Evolutionary conservation across 1,139 yeast species (phyloP).

Genomic region (Hyphopichia burtonii): DNA sequence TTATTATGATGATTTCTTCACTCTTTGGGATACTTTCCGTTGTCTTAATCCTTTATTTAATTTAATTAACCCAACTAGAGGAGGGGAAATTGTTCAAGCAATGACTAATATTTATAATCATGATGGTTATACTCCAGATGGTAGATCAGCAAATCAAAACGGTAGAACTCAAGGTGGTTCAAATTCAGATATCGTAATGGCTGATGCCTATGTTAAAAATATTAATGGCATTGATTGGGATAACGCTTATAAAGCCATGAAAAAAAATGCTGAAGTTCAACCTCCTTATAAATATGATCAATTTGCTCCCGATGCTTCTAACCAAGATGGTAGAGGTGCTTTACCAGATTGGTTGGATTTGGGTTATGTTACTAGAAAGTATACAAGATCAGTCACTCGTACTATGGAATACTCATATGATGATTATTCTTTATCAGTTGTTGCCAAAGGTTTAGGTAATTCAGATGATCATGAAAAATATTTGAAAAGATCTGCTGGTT

Average conservation of each 20-base stretch:
- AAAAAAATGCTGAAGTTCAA: conserved; percentile 33
- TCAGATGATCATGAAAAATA: conserved; percentile 24
- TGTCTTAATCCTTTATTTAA: conserved; percentile 31
- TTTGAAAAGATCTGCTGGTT: conserved; percentile 30
- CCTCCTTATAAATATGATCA: conserved; percentile 27
- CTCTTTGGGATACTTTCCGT: conserved; percentile 42
- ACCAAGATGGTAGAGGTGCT: conserved; percentile 32
- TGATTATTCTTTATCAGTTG: conserved; percentile 34
- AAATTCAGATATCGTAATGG: conserved; percentile 38
- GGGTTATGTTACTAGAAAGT: conserved; percentile 29
- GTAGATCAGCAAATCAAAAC: conserved; percentile 36
- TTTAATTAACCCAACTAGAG: conserved; percentile 25
- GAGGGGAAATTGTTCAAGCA: conserved; percentile 30
- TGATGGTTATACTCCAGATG: conserved; percentile 41
- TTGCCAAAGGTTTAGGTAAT: conserved; percentile 30
- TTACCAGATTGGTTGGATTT: conserved; percentile 28
- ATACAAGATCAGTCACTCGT: conserved; percentile 33
- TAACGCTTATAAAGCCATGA: conserved; percentile 33
- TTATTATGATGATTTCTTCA: conserved; percentile 40
- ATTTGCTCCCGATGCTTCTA: conserved; percentile 26
- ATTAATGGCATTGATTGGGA: conserved; percentile 26
- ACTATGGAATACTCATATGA: conserved; percentile 40
- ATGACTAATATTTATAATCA: conserved; percentile 28
- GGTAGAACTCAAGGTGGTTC: conserved; percentile 43
- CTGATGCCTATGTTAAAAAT: conserved; percentile 35